Base-by-base conservation (phyloP, 176 grass and related monocot species). In the Puya raimondii region DNA sequence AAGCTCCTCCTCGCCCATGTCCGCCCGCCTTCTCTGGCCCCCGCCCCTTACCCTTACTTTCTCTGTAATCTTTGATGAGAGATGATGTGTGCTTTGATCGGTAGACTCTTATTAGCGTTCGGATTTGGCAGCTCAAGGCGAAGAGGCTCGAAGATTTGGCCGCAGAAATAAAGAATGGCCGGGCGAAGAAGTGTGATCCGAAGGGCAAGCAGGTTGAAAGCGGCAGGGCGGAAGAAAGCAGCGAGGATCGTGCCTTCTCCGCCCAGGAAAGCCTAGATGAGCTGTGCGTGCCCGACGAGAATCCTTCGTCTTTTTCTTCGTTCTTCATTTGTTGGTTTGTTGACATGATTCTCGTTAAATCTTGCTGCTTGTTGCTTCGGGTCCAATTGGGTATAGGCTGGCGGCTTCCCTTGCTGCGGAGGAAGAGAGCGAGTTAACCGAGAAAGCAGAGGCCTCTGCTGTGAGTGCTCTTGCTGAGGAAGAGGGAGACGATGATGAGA, bases 91-190 rank as follows among this genome's bases (percentile, higher is more conserved):
- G 33, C 33, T 42, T 42, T 42, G 33, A 42, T 42, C 4, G 33
- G 33, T 42, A 42, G 4, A 42, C 33, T 68, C 12, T 74, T 59
- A n/a, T 54, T 4, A 23, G n/a, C 58, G 9, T 12, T 74, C 49
- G 52, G 48, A 64, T 52, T 47, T 54, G 47, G 47, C 81, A 97
- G 93, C 84, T 97, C 42, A 97, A 97, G 80, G 77, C 81, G 20
- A 97, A 86, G 80, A 97, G 84, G 42, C 86, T 97, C 42, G 93
- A 97, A 76, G 93, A 97, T 79, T 87, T 96, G 77, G 86, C 89
- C 5, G 86, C 71, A 12, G 84, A 92, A 61, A 80, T 97, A n/a
- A 87, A 75, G 69, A 83, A 80, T 70, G 76, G 73, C 29, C 92
- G 80, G 49, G 77, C 68, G 64, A 86, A 92, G 70, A 64, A 83